Evolutionary conservation across 139 green algal species (phyloP).

Genomic region (Micromonas pusilla): DNA sequence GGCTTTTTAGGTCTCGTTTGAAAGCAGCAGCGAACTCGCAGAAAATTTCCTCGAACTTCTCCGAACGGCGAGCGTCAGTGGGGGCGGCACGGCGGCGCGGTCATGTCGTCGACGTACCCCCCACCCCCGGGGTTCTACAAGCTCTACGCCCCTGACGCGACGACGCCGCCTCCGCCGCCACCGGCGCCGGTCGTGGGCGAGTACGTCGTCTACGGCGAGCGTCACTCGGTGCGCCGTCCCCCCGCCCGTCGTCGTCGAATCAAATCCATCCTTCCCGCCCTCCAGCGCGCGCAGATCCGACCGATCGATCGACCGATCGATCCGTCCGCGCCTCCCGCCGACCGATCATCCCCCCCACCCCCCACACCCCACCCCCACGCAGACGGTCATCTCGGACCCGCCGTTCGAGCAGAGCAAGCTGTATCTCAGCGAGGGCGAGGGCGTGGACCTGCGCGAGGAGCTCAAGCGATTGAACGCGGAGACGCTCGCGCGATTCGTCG

Average conservation of each 20-base stretch:
- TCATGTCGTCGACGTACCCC: not conserved
- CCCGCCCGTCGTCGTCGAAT: not conserved
- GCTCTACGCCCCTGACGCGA: not conserved
- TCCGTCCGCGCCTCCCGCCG: too few relatives aligned
- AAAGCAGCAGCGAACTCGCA: too few relatives aligned
- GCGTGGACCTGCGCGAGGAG: slow-evolving; percentile 27
- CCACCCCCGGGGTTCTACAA: slow-evolving; percentile 2
- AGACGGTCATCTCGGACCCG: too few relatives aligned
- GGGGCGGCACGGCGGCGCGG: too few relatives aligned
- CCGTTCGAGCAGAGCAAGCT: too few relatives aligned
- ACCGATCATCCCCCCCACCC: too few relatives aligned
- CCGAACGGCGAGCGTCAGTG: too few relatives aligned
- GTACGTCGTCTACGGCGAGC: not conserved
- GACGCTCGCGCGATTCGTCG: slow-evolving; percentile 39
- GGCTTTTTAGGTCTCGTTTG: too few relatives aligned
- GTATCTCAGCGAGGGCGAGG: too few relatives aligned
- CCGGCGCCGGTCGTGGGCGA: not conserved
- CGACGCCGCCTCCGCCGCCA: not conserved
- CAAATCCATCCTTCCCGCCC: not conserved
- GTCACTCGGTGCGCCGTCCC: not conserved
- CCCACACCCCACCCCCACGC: too few relatives aligned
- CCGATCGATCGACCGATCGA: too few relatives aligned
- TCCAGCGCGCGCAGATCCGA: not conserved
- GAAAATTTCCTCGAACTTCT: too few relatives aligned
- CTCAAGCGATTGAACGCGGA: slow-evolving; percentile 45